These are phyloP conservation scores for Cryptosporidium sp. DNA, from an alignment of 169 alveolate species.

Conservation along the genomic window DNA sequence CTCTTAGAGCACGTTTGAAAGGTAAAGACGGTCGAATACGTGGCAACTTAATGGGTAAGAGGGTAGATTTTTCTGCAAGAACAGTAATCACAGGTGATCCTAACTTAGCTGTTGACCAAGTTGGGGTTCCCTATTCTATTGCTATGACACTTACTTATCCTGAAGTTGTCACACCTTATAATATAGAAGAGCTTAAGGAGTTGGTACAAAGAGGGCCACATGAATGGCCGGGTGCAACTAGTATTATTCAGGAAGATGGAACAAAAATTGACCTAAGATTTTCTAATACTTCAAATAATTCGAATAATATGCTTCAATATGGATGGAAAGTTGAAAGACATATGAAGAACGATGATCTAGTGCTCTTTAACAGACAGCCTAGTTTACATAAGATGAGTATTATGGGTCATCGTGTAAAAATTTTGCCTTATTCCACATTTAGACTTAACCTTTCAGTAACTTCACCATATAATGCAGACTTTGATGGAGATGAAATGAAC, in stretches of 20 bases:
- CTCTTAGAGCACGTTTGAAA: conserved; percentile 97
- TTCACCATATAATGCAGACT: conserved; percentile 99
- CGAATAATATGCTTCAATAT: conserved; percentile 84
- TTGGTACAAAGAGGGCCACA: conserved; percentile 97
- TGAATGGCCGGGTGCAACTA: conserved; percentile 98
- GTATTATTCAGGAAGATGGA: conserved; percentile 95
- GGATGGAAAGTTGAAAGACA: conserved; percentile 99
- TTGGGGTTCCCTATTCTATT: conserved; percentile 98
- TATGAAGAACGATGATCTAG: conserved; percentile 98
- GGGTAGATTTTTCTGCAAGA: conserved; percentile 99
- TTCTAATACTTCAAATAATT: conserved; percentile 61
- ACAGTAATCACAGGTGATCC: conserved; percentile 99
- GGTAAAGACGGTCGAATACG: conserved; percentile 99
- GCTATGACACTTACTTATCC: conserved; percentile 99
- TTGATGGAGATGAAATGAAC: conserved; percentile 99
- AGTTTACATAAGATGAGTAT: conserved; percentile 99
- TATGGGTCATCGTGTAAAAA: conserved; percentile 99
- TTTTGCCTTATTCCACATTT: conserved; percentile 98
- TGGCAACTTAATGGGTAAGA: conserved; percentile 99
- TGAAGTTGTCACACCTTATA: conserved; percentile 97
- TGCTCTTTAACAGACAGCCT: conserved; percentile 99
- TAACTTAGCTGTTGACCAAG: conserved; percentile 93
- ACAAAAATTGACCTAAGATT: conserved; percentile 83
- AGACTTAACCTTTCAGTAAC: conserved; percentile 98
- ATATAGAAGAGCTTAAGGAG: conserved; percentile 91